Conservation (phyloP, 208 protist species). For the Tritrichomonas musculus region DNA sequence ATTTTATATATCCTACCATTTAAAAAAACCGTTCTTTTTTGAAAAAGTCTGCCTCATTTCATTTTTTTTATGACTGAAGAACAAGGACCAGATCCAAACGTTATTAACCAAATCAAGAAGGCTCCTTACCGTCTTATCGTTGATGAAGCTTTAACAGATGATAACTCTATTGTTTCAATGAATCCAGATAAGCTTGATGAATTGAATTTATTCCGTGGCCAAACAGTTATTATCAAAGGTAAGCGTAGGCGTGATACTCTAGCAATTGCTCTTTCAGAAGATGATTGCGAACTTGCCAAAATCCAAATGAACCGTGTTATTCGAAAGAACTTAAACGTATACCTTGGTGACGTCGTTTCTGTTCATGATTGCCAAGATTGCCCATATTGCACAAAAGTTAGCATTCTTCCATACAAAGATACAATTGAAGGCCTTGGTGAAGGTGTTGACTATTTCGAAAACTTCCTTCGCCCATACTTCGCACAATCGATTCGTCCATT, state of each 20-base stretch:
- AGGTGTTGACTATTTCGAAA: constrained; percentile 96
- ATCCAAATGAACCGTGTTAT: constrained; percentile 97
- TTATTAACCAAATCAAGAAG: constrained; percentile 16
- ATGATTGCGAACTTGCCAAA: constrained; percentile 69
- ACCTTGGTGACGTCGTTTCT: constrained; percentile 90
- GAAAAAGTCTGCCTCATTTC: too few species aligned
- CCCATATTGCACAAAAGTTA: constrained; percentile 93
- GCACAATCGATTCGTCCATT: constrained; percentile 96
- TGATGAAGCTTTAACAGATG: not conserved
- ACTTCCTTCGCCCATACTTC: constrained; percentile 98
- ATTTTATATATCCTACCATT: too few species aligned
- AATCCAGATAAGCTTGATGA: constrained; percentile 45
- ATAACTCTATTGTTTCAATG: not conserved
- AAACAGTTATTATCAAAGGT: constrained; percentile 81
- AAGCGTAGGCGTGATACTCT: constrained; percentile 92
- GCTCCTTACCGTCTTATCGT: constrained; percentile 32
- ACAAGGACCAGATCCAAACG: constrained; percentile 19
- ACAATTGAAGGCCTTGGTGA: constrained; percentile 91
- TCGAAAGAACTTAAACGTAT: constrained; percentile 94
- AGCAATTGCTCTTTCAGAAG: constrained; percentile 88
- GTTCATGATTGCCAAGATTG: constrained; percentile 86
- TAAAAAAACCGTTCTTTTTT: too few species aligned
- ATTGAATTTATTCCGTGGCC: constrained; percentile 89
- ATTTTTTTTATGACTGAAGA: too few species aligned
- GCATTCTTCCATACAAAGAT: constrained; percentile 97